Conservation (phyloP, 495 filamentous ascomycete species). For the Tuber magnatum region DNA sequence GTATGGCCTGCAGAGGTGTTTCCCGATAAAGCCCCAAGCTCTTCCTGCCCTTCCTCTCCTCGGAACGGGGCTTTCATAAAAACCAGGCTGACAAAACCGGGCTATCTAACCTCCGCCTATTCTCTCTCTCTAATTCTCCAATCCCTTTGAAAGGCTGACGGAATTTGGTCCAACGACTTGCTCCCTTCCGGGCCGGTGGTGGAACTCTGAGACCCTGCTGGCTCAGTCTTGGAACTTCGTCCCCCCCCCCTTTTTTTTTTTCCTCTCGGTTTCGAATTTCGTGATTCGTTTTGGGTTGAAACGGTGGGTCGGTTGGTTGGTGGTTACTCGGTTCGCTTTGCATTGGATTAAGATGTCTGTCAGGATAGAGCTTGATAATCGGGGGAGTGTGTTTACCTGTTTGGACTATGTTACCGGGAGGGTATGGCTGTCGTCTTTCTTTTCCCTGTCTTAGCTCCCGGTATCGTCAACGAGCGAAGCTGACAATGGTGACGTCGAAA, state of each 20-base stretch:
- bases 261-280: background rate
- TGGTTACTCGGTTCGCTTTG: background rate
- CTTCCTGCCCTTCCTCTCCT: background rate
- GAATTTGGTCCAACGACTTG: background rate
- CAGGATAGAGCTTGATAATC: conserved; percentile 66
- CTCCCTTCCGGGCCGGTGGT: background rate
- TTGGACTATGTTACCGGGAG: conserved; percentile 69
- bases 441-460: conserved; percentile 1
- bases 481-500: conserved; percentile 10
- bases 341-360: conserved; percentile 58
- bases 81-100: background rate
- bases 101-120: background rate
- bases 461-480: background rate
- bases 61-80: background rate
- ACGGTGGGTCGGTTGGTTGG: background rate
- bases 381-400: conserved; percentile 75
- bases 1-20: background rate
- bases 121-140: background rate
- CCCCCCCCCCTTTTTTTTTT: background rate
- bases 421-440: conserved; percentile 8
- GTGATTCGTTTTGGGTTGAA: background rate
- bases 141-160: background rate
- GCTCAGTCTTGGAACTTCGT: background rate
- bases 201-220: background rate
- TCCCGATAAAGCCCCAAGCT: background rate